These are phyloP conservation scores for Eucalyptus virginea DNA, from an alignment of 345 rosid species.

Conservation along the genomic window DNA sequence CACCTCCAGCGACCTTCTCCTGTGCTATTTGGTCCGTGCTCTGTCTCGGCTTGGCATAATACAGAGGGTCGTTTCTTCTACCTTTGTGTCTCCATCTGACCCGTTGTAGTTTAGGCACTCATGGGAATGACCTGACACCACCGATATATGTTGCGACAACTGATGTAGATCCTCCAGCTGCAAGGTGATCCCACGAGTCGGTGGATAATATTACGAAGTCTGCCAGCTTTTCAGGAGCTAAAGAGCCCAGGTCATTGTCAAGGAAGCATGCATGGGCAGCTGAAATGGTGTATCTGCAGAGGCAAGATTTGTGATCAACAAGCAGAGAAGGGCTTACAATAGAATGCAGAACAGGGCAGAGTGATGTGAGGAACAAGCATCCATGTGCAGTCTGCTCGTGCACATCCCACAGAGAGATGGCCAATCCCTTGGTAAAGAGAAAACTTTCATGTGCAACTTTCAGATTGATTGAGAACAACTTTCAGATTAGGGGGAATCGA, in stretches of 20 bases:
- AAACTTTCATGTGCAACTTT: not conserved
- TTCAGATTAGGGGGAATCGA: not conserved
- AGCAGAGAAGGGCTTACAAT: not conserved
- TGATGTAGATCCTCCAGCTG: constrained; percentile 32
- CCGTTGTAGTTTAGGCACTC: not conserved
- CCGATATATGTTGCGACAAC: constrained; percentile 57
- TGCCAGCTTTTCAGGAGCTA: constrained; percentile 66
- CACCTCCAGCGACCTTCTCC: not conserved
- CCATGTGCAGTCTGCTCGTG: not conserved
- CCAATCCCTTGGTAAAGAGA: not conserved
- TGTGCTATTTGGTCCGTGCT: not conserved
- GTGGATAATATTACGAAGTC: constrained; percentile 64
- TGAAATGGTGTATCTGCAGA: constrained; percentile 64
- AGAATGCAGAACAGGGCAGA: not conserved
- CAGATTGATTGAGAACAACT: not conserved
- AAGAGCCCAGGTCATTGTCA: constrained; percentile 64
- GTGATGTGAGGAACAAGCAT: not conserved
- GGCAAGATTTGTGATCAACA: not conserved
- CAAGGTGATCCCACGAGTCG: constrained; percentile 48
- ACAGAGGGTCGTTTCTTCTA: not conserved
- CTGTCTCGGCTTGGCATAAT: not conserved
- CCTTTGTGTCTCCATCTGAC: not conserved
- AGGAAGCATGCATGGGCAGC: constrained; percentile 84
- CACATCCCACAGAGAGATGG: not conserved
- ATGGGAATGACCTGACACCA: constrained; percentile 50